Percentiles rank a stretch among this genome's conserved stretches.
phyloP scores from a whole-genome alignment of 441 rosid species.

The Dalechampia spathulata region DNA sequence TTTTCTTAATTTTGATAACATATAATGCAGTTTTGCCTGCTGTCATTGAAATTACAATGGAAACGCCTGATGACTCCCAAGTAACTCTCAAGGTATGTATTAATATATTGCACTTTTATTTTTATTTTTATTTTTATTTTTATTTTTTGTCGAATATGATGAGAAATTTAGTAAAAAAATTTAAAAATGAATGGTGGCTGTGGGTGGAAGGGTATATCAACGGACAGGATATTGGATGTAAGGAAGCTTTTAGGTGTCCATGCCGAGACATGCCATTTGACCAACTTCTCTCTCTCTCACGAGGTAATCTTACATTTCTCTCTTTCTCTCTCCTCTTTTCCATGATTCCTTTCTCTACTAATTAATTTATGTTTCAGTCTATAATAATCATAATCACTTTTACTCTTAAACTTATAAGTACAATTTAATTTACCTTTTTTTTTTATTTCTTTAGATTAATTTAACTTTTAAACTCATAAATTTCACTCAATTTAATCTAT shows the following conservation, averaged over 20 bases:
- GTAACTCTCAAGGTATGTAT: slow-evolving; percentile 42
- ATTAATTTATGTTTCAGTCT: too few species aligned
- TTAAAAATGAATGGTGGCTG: not conserved
- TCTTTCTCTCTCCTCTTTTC: too few species aligned
- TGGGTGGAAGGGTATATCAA: slow-evolving; percentile 48
- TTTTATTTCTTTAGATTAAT: too few species aligned
- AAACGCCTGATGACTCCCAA: slow-evolving; percentile 46
- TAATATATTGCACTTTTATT: not conserved
- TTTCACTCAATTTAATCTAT: too few species aligned
- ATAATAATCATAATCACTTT: too few species aligned
- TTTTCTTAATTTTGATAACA: not conserved
- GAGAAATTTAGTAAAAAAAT: not conserved
- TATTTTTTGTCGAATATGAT: too few species aligned
- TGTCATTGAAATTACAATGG: slow-evolving; percentile 42
- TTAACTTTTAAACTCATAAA: too few species aligned
- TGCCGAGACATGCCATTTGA: slow-evolving; percentile 54
- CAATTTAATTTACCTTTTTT: too few species aligned
- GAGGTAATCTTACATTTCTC: too few species aligned
- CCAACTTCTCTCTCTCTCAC: slow-evolving; percentile 48
- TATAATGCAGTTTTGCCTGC: slow-evolving; percentile 41
- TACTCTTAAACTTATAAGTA: too few species aligned
- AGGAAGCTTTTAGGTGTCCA: slow-evolving; percentile 39
- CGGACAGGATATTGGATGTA: slow-evolving; percentile 59
- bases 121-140: not conserved
- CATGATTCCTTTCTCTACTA: too few species aligned